phyloP scores from a whole-genome alignment of 2,329 filamentous ascomycete species.

The Verticillium dahliae region DNA sequence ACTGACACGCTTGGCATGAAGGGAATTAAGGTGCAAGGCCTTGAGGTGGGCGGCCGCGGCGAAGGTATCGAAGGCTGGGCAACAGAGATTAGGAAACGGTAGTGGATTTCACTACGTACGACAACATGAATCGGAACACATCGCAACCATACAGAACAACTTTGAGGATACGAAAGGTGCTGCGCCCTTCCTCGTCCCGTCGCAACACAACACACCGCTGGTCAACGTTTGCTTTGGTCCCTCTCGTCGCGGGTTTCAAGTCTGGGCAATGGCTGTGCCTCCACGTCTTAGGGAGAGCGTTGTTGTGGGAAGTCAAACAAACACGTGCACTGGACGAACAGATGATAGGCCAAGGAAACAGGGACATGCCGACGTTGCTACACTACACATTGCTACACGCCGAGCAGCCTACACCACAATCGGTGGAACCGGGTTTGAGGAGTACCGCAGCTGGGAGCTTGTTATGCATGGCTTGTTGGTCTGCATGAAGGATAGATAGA shows the following conservation, averaged over 20 bases:
- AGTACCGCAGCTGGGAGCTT: background rate
- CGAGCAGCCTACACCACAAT: background rate
- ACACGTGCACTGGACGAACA: background rate
- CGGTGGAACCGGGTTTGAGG: background rate
- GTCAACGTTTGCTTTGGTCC: background rate
- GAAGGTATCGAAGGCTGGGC: constrained; percentile 96
- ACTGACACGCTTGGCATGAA: constrained; percentile 87
- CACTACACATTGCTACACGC: background rate
- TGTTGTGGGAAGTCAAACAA: background rate
- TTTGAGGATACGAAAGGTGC: background rate
- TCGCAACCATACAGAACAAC: background rate
- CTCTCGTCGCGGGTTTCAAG: background rate
- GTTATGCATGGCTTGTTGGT: background rate
- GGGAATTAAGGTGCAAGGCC: constrained; percentile 61
- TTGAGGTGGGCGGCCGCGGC: constrained; percentile 74
- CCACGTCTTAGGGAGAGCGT: background rate
- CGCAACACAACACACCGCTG: background rate
- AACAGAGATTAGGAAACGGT: constrained; percentile 78
- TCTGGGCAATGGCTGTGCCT: background rate
- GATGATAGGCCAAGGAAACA: background rate
- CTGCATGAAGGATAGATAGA: constrained; percentile 2
- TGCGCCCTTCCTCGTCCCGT: background rate
- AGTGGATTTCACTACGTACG: constrained; percentile 16
- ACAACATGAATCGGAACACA: background rate
- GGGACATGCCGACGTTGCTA: background rate